Base-by-base conservation (phyloP, 2,329 filamentous ascomycete genomes). In the Aspergillus fumigatus region DNA sequence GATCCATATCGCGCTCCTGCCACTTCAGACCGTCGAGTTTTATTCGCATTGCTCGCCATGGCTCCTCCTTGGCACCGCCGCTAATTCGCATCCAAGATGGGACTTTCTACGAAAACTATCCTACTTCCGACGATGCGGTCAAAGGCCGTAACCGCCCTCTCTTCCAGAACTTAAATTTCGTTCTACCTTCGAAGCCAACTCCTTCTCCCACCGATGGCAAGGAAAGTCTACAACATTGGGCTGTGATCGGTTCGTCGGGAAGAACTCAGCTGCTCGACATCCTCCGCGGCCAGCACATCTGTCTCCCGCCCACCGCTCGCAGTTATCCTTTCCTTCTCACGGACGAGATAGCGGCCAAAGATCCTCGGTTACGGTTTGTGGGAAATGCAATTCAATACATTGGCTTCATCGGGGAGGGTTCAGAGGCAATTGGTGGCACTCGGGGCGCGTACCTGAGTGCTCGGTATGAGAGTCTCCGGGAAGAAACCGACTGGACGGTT, bases 401-500 rank as follows among this genome's bases (percentile, higher is more conserved):
- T 9, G 93, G 94, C 0, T 97, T 97, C 68, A 89, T 91, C 67
- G 86, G 85, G 2, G 89, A 92, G 64, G 82, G 85, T 26, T 81
- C 81, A 5, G 68, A 67, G 75, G 80, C 50, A 75, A 71, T 69
- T 59, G 74, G 73, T 11, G 75, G 75, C 14, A 71, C 74, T 4
- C 71, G 84, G n/a, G 88, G 89, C 21, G 87, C 91, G 4, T 97
- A 97, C 70, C 77, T 97, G 19, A 92, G 90, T 57, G 92, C 92
- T 17, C 82, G 94, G 41, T 99, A 97, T 71, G 94, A 99, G 79
- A 92, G 89, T 57, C 80, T 88, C 40, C 82, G 90, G 32, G 93
- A 97, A 74, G 87, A 86, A 53, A 95, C 89, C 1, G 94, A 97
- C 72, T 96, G 93, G 74, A 90, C 88, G 0, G 81, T 97, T 1